Base-by-base conservation (phyloP, 768 basidiomycete genomes). In the Termitomyces titanicus region DNA sequence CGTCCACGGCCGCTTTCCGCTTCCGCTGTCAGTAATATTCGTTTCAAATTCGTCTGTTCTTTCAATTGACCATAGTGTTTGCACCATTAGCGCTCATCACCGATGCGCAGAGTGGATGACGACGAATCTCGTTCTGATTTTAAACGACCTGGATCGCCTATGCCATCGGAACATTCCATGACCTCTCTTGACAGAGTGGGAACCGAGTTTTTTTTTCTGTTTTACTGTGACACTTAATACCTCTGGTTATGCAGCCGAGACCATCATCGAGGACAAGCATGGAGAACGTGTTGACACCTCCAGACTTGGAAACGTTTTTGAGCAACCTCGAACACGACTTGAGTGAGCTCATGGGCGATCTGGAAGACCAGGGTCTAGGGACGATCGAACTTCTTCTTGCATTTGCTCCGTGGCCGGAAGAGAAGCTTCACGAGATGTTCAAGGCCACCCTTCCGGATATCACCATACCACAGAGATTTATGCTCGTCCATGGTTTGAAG, bases 401-500 rank as follows among this genome's bases (percentile, higher is more conserved):
- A 12, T 44, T 60, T 20, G 55, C 55, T 8, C 5, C 43, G 10
- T 60, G 55, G 59, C 24, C 59, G 2, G 51, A 56, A 18, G 47
- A 45, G n/a, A 47, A 46, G 37, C 35, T 60, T 3, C 55, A 60
- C 34, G 17, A 22, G 27, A 7, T 60, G 10, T 60, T 60, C 39
- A 49, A 33, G 22, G 59, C 55, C 13, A 56, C 35, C n/a, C 45
- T 60, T 24, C 59, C 59, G 3, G 13, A 35, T 15, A 17, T 56
- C n/a, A 56, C 55, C 7, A 18, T 54, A 13, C 44, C 59, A 1
- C 51, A 56, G 38, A 53, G 59, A 35, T 55, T 47, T 34, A 56
- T 56, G 38, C 54, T 59, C 5, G 51, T 59, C 18, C 51, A 59
- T 38, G 58, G 58, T 17, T 47, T 47, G 47, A 47, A 47, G 47